Evolutionary conservation across 2,329 filamentous ascomycete species (phyloP).

Genomic region (Trichophyton schoenleinii): DNA sequence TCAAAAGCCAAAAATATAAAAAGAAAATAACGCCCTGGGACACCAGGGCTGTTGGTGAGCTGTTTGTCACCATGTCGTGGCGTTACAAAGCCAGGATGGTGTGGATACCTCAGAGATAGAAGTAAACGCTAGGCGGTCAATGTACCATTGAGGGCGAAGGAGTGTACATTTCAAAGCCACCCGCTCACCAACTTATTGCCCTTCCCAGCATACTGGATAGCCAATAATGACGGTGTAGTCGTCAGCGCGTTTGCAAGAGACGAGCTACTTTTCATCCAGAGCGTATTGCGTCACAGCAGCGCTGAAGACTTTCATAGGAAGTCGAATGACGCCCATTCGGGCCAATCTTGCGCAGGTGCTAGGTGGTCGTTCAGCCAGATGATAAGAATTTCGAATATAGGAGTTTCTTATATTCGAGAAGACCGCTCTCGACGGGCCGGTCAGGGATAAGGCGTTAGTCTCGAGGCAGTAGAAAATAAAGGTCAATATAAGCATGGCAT

Average conservation of each 20-base stretch:
- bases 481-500: background rate
- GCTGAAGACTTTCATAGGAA: background rate
- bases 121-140: conserved; percentile 5
- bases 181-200: conserved; percentile 4
- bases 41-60: background rate
- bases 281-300: background rate
- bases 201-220: background rate
- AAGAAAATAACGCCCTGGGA: background rate
- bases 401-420: background rate
- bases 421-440: background rate
- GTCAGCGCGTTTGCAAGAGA: conserved; percentile 1
- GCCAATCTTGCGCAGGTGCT: background rate
- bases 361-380: background rate
- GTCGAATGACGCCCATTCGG: background rate
- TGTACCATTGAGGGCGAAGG: background rate
- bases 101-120: conserved; percentile 3
- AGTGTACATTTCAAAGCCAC: background rate
- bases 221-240: background rate
- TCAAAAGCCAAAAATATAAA: background rate
- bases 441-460: background rate
- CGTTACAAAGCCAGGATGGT: conserved; percentile 6
- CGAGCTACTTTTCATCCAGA: background rate
- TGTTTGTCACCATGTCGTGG: conserved; percentile 1
- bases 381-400: background rate
- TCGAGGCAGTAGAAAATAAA: background rate